Evolutionary conservation across 495 filamentous ascomycete genomes (phyloP), one percentile per base, ranked within the genome.

Genomic region (Oleoguttula mirabilis): DNA sequence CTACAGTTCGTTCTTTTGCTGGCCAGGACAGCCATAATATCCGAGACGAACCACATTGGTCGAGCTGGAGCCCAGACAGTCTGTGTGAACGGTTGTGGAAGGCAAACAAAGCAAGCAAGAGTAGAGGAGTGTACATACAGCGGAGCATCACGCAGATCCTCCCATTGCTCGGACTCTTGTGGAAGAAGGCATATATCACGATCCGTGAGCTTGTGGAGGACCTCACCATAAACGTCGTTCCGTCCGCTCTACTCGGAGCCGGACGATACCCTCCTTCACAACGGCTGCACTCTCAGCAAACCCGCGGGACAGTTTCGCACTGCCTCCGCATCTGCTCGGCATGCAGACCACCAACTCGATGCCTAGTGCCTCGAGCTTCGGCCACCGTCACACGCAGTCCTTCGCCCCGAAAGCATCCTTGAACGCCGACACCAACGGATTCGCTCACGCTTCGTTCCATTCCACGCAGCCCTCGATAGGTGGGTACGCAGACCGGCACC

Each of bases 361-460:
- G 69, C 67, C 61, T 65, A 68, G 42, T 70, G 65, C 54, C 69
- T 55, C 43, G 66, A 62, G 50, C 77, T 73, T 46, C 76, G 75
- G 58, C 16, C 75, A 79, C 45, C 76, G 60, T 38, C 48, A 46
- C 28, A 42, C 43, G 6, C 52, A 51, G 22, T 63, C 27, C 41
- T 56, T 44, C 36, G 48, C 32, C 74, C 77, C 75, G 17, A 88
- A 88, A 66, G 75, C 80, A 35, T 76, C 81, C 37, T n/a, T n/a
- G n/a, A 64, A 71, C 47, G 78, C 79, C 58, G 79, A 70, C 28
- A 65, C 84, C 54, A 88, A 80, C 24, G 86, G 87, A 45, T 94
- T 94, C 60, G 90, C 86, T 19, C 85, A 92, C 59, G 84, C 83
- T 52, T 83, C 86, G 32, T 94, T 88, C 66, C 73, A 73, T 50